These are phyloP conservation scores for Candida smagusa DNA, from an alignment of 1,139 yeast species.

Conservation along the genomic window DNA sequence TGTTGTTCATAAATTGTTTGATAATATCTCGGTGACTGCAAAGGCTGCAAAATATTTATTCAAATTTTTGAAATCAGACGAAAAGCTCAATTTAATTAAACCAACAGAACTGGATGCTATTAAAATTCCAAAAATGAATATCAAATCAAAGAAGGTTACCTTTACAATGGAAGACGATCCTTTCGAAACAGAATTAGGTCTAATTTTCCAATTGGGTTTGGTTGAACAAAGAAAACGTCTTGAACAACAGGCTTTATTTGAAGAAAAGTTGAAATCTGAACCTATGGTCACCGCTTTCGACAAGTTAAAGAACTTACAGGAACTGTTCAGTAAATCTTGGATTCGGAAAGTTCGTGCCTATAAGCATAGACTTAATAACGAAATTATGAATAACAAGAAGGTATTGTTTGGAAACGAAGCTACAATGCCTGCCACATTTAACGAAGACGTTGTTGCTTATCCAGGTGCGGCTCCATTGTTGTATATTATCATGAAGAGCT, in stretches of 20 bases:
- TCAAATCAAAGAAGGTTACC: conserved; percentile 47
- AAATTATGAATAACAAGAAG: conserved; percentile 50
- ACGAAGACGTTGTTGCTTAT: conserved; percentile 57
- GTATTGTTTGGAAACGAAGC: conserved; percentile 46
- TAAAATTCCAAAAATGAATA: conserved; percentile 49
- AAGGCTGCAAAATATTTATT: conserved; percentile 57
- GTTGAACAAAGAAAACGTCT: conserved; percentile 66
- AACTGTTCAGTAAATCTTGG: conserved; percentile 35
- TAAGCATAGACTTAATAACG: conserved; percentile 37
- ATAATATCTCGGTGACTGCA: conserved; percentile 51
- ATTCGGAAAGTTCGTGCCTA: conserved; percentile 50
- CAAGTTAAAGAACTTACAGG: conserved; percentile 10
- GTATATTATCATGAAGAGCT: conserved; percentile 50
- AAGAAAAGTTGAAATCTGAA: conserved; percentile 19
- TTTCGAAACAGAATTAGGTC: conserved; percentile 72
- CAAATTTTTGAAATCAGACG: conserved; percentile 34
- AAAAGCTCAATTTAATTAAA: conserved; percentile 9
- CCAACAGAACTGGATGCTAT: conserved; percentile 43
- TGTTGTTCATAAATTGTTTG: conserved; percentile 59
- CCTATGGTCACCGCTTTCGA: conserved; percentile 6
- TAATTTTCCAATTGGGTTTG: conserved; percentile 74
- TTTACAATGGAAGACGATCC: conserved; percentile 76
- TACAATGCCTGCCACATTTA: conserved; percentile 41
- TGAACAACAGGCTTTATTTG: conserved; percentile 57
- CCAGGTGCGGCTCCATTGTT: conserved; percentile 64